phyloP scores from a whole-genome alignment of 805 yeast species.

The Monosporozyma solicola region DNA sequence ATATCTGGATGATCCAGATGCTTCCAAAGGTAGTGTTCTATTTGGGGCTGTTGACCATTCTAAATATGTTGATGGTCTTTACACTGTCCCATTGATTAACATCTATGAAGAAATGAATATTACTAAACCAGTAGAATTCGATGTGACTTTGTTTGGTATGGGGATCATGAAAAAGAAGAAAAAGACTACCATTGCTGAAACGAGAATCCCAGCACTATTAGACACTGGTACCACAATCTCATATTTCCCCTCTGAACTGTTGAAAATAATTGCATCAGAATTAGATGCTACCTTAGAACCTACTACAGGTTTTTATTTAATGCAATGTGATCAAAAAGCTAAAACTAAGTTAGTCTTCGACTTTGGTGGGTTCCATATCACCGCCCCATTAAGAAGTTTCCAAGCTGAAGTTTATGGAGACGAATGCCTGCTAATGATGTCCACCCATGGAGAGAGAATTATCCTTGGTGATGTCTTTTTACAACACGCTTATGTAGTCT shows the following conservation, averaged over 20 bases:
- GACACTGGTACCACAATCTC: slow-evolving; percentile 37
- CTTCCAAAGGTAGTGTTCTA: slow-evolving; percentile 36
- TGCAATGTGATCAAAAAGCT: slow-evolving; percentile 35
- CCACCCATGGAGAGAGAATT: slow-evolving; percentile 16
- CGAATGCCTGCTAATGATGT: slow-evolving; percentile 38
- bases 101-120: slow-evolving; percentile 8
- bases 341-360: slow-evolving; percentile 35
- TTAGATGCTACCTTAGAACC: slow-evolving; percentile 39
- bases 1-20: slow-evolving; percentile 38
- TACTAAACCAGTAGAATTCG: slow-evolving; percentile 17
- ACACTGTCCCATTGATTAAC: slow-evolving; percentile 26
- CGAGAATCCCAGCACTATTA: slow-evolving; percentile 32
- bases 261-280: slow-evolving; percentile 29
- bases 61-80: slow-evolving; percentile 29
- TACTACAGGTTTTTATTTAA: slow-evolving; percentile 36
- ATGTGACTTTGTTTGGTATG: slow-evolving; percentile 29
- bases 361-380: slow-evolving; percentile 52
- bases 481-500: slow-evolving; percentile 47
- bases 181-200: slow-evolving; percentile 19
- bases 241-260: slow-evolving; percentile 36
- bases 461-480: slow-evolving; percentile 51
- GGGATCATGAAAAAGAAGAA: slow-evolving; percentile 17
- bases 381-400: slow-evolving; percentile 37
- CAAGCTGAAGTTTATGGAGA: slow-evolving; percentile 16
- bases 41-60: slow-evolving; percentile 36